Evolutionary conservation across 805 yeast genomes (phyloP), one percentile per base, ranked within the genome.

Genomic region (Candida patagonica): DNA sequence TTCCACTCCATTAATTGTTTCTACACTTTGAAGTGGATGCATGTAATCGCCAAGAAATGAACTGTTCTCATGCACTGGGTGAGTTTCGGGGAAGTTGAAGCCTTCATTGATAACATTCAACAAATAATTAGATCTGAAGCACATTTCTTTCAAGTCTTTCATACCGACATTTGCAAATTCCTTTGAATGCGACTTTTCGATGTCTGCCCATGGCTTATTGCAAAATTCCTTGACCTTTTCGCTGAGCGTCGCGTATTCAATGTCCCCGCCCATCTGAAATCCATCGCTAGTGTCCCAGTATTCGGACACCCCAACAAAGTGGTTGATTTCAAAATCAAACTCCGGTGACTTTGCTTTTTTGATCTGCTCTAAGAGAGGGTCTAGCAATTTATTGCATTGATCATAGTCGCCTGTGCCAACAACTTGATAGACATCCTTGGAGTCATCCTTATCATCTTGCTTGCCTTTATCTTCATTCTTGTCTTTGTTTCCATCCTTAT

Each of bases 251-350:
- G 76, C 85, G 52, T 83, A 83, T 56, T 88, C 88, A 30, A 47
- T 36, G 40, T 78, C 83, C 8, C 96, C 97, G 2, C 94, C 92
- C 64, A 87, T 71, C 32, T 80, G 75, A 57, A 88, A 88, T 2
- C 89, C 77, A 54, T 89, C 96, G 2, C 95, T 86, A 1, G 96
- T 85, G 57, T 92, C 92, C 96, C 96, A 92, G 62, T 86, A 92
- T 60, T 92, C 99, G 5, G 95, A 84, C 17, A 89, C 80, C 0
- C 98, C 99, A 17, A 92, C 80, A 60, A 92, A 92, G 52, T 77
- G 82, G 51, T 87, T 94, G 37, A 71, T 69, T 13, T 72, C 71
- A 53, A 85, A 87, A 61, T 88, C 86, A 48, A 92, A 76, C 24
- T 68, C 73, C 4, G 98, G 98, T 16, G 25, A 21, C 9, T 35